These are phyloP conservation scores for Oryza officinalis DNA, from an alignment of 176 grass and related monocot species.

Conservation along the genomic window DNA sequence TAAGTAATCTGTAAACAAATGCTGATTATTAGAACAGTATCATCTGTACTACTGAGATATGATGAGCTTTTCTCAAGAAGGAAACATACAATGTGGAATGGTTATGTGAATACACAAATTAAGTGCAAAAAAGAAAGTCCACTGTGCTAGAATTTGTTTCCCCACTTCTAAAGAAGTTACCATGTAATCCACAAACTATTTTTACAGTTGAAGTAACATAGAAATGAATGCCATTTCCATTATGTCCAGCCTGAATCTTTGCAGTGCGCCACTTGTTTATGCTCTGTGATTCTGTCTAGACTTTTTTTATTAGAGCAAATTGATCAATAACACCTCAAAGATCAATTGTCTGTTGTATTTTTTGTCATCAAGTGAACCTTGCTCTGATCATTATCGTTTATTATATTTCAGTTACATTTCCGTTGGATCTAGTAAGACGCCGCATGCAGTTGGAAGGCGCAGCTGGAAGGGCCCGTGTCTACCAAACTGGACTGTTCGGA, in stretches of 20 bases:
- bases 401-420: conserved; percentile 77
- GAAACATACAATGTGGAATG: neutral
- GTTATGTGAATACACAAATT: neutral
- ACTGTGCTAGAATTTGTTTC: neutral
- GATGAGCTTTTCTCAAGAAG: conserved; percentile 1
- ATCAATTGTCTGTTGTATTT: neutral
- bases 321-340: neutral
- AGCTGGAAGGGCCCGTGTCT: conserved; percentile 75
- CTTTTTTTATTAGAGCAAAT: neutral
- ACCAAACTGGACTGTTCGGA: conserved; percentile 73
- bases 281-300: neutral
- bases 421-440: conserved; percentile 83
- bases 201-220: conserved; percentile 4
- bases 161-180: neutral
- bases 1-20: conserved; percentile 42
- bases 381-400: neutral
- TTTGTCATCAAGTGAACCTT: conserved; percentile 11
- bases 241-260: neutral
- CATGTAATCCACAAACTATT: conserved; percentile 3
- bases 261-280: too few species aligned
- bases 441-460: conserved; percentile 92
- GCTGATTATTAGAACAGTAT: conserved; percentile 9
- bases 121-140: neutral
- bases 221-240: neutral
- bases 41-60: neutral